A percentile compares a stretch with the other conserved stretches of the same genome.
phyloP scores from a whole-genome alignment of 805 yeast species.

The Ogataea neopini region DNA sequence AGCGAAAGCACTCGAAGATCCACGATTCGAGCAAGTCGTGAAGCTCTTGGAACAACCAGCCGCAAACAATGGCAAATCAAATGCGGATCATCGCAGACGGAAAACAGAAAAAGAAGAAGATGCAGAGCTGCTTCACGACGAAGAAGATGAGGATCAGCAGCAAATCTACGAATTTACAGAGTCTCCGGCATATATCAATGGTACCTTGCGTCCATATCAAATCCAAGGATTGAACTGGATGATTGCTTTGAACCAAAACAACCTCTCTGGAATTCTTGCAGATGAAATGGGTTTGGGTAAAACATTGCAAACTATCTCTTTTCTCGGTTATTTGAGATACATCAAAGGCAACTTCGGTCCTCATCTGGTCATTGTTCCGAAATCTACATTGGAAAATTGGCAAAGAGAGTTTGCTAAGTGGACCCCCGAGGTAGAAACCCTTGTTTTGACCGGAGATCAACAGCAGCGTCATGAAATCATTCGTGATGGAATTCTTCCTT shows the following conservation, averaged over 20 bases:
- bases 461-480: slow-evolving; percentile 61
- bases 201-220: slow-evolving; percentile 70
- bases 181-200: slow-evolving; percentile 55
- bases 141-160: slow-evolving; percentile 41
- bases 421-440: slow-evolving; percentile 76
- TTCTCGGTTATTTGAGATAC: slow-evolving; percentile 69
- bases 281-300: slow-evolving; percentile 89
- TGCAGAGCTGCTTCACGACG: slow-evolving; percentile 68
- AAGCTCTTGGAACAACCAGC: slow-evolving; percentile 35
- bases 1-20: slow-evolving; percentile 62
- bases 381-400: slow-evolving; percentile 82
- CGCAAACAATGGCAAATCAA: slow-evolving; percentile 1
- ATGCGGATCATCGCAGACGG: slow-evolving; percentile 51
- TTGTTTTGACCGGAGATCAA: slow-evolving; percentile 74
- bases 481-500: slow-evolving; percentile 47
- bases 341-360: slow-evolving; percentile 65
- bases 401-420: slow-evolving; percentile 71
- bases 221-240: slow-evolving; percentile 83
- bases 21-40: slow-evolving; percentile 53
- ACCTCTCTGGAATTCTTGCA: slow-evolving; percentile 73
- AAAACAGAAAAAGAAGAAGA: slow-evolving; percentile 80
- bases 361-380: slow-evolving; percentile 74
- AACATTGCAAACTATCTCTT: slow-evolving; percentile 77
- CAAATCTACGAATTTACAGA: slow-evolving; percentile 50
- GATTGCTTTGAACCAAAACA: slow-evolving; percentile 64